Base-by-base conservation (phyloP, 1,284 basidiomycete genomes). In the Papiliotrema nemorosa region DNA sequence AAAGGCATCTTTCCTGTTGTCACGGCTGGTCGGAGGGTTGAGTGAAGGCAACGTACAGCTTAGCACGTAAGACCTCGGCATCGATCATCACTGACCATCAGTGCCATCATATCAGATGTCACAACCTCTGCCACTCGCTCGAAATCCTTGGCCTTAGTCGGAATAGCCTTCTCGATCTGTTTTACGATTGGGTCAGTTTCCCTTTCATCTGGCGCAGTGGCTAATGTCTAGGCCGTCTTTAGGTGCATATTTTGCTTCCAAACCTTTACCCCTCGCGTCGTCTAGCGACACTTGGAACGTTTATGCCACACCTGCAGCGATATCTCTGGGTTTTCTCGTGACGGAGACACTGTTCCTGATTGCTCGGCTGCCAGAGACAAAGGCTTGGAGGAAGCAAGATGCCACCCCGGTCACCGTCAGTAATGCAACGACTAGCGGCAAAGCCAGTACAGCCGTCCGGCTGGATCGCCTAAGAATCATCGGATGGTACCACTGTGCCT, bases 81-180 rank as follows among this genome's bases (percentile, higher is more conserved):
- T 29, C 5, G 22, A 31, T 6, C 14, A 10, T 22, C 6, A 21
- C 44, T 50, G 36, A 44, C 39, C 34, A 31, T 12, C 59, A 90
- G 88, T 60, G 90, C 90, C 5, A 90, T 90, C 62, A 82, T 96
- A 27, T 88, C 89, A 20, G 91, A 96, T 69, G 82, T 94, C 31
- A 87, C 89, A 0, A 81, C 85, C 1, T 80, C 86, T 3, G 79
- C 80, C 14, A 86, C 84, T 42, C 84, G 90, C 22, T 85, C 88
- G 4, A 86, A 82, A 66, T 84, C 87, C 6, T 82, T 96, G n/a
- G 87, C 91, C 0, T 81, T 92, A 55, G 86, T 96, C 42, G 91
- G 92, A 16, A 88, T 94, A 47, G 91, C 92, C 1, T 96, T 96
- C 65, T 88, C 89, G 7, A 84, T 94, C 44, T 91, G 89, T 69